A percentile compares a stretch with the other conserved stretches of the same genome.
Evolutionary conservation across 202 grass and related monocot genomes (phyloP).

Genomic region (Panicum hallii): DNA sequence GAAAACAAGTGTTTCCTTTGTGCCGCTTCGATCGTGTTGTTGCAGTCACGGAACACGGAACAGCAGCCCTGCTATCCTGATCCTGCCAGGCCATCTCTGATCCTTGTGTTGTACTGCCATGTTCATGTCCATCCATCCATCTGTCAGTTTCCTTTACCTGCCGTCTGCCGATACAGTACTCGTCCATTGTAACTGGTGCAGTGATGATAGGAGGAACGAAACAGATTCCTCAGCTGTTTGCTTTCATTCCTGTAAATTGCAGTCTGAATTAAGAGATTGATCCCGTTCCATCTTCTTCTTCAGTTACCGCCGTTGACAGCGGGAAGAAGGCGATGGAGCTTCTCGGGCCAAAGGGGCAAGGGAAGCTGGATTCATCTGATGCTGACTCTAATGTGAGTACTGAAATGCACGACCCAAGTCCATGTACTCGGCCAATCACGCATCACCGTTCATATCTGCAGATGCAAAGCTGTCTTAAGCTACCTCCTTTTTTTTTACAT

Average conservation of each 20-base stretch:
- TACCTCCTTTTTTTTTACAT: background rate
- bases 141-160: background rate
- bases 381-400: constrained; percentile 53
- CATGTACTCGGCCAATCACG: background rate
- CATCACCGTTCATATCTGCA: background rate
- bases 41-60: background rate
- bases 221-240: background rate
- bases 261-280: background rate
- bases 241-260: background rate
- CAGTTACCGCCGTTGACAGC: constrained; percentile 89
- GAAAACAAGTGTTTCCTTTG: background rate
- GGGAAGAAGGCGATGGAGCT: constrained; percentile 87
- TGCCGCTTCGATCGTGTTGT: background rate
- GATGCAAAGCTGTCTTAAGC: background rate
- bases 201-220: background rate
- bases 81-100: constrained; percentile 13
- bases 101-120: background rate
- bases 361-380: constrained; percentile 39
- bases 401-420: background rate
- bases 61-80: background rate
- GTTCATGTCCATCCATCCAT: background rate
- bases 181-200: background rate
- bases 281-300: constrained; percentile 1
- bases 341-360: constrained; percentile 51
- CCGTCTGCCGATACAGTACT: background rate